Base-by-base conservation (phyloP, 805 yeast genomes). In the Ascoidea tarda region DNA sequence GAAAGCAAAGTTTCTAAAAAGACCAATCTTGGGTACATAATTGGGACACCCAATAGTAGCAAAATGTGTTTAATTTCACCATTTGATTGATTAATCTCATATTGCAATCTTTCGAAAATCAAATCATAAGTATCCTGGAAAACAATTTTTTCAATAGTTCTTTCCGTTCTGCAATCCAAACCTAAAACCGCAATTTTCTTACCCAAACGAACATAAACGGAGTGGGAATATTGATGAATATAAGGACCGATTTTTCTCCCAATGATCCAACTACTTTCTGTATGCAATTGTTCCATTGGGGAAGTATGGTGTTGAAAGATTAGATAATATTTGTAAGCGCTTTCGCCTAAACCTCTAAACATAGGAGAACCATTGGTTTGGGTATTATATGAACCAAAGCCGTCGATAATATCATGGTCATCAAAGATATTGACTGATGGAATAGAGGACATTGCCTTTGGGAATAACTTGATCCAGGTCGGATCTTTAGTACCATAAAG, bases 381-480 rank as follows among this genome's bases (percentile, higher is more conserved):
- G 1, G 66, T 53, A 58, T 87, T 84, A 66, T 91, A 91, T 0
- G 96, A 86, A 1, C 98, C 99, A 69, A 81, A 91, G 3, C 98
- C 99, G 63, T 91, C 99, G 58, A 93, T 89, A 52, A 91, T 87
- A 65, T 93, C 98, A 67, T 91, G 99, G 65, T 91, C 99, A 65
- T 91, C 99, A 67, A 71, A 89, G 33, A 90, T 78, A 65, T 90
- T 91, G 51, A 93, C 73, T 38, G 84, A 76, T 5, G 99, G 98
- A 56, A 91, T 90, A 48, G 79, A 79, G 0, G 95, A 82, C 71
- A 85, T 68, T 2, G 96, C 87, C 46, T 77, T 63, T 0, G 96
- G 93, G 60, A 79, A 82, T 50, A 80, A 69, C 63, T 87, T 95
- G 45, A 78, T 63, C 0, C 91, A 82, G 47, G 71, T 71, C 5